Base-by-base conservation (phyloP, 1,284 basidiomycete genomes). In the Trichosporon asahii region DNA sequence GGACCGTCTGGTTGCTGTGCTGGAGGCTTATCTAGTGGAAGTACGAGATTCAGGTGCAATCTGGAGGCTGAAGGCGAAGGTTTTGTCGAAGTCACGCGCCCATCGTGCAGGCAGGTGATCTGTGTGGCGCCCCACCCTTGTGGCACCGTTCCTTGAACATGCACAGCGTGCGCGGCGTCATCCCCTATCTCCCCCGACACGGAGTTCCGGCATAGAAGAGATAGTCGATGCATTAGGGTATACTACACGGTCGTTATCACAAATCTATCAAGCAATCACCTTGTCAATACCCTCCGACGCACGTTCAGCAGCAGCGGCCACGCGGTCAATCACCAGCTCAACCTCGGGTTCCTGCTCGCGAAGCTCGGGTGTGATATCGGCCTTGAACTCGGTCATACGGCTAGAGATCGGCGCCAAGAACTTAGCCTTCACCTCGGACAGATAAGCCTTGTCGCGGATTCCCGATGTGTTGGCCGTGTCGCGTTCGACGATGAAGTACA, bases 341-440 rank as follows among this genome's bases (percentile, higher is more conserved):
- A 66, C 68, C 7, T 67, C 61, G 15, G 75, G 55, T 37, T 66
- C 57, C 27, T 31, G 15, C 18, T 61, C 15, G 27, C 29, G 57
- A 29, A 61, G 57, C 29, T 61, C 57, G 3, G 57, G 29, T 9
- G 57, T 61, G 29, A 61, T 31, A 15, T 61, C 57, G 14, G 29
- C 29, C 15, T 61, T 31, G 57, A 31, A 61, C 29, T 61, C 57
- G 29, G 94, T 94, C 82, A 98, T 94, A 27, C 98, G 89, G 84
- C 96, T 94, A 2, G 91, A 89, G 0, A 95, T 97, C 4, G 81
- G 78, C 1, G 78, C 77, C 2, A 83, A 67, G n/a, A 83, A 76
- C 25, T 81, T 65, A 6, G 80, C 80, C 67, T 81, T 81, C 29
- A 74, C 29, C 18, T 23, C 69, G 14, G 81, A 78, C 21, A 82